Evolutionary conservation across 2,329 filamentous ascomycete genomes (phyloP), one percentile per base, ranked within the genome.

Genomic region (Pseudogymnoascus sp.): DNA sequence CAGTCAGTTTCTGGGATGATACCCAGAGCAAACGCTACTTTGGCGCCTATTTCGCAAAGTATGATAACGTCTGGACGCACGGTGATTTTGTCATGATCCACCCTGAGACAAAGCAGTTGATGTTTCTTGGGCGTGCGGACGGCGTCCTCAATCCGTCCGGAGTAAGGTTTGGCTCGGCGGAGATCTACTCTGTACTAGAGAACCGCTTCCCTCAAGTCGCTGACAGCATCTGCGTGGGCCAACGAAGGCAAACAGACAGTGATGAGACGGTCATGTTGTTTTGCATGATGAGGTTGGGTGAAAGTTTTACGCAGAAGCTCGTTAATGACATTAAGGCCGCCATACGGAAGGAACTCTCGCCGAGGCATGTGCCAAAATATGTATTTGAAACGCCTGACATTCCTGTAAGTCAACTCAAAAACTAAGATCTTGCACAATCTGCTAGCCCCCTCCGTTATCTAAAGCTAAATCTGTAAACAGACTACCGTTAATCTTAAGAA

Each of bases 131-230:
- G 1, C 81, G 89, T 1, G 88, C 85, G 1, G 90, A 95, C 70
- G 90, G 90, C 11, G 90, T 95, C 1, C 76, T 95, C 61, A 95
- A 95, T 71, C 90, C 90, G 0, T 86, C 83, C 6, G 90, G 90
- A 0, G 86, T 95, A 10, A 81, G 90, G 0, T 96, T 95, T 70
- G 91, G 90, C 0, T 89, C 85, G 4, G 86, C 89, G 0, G 91
- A 95, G 73, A 88, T 95, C 35, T 96, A 95, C 73, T 82, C 82
- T 11, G 88, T 93, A 0, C 74, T 93, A 3, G 88, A 91, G 74
- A 77, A 80, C 23, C 77, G 82, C 62, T 93, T 93, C 66, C 77
- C 83, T 4, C 23, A 23, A 23, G 0, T 79, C 80, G 60, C 76
- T 95, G 3, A 79, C 80, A 3, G 91, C n/a, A 80, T 95, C 29